These are phyloP conservation scores for Myxozyma kluyveri DNA, from an alignment of 805 yeast species.

Conservation along the genomic window DNA sequence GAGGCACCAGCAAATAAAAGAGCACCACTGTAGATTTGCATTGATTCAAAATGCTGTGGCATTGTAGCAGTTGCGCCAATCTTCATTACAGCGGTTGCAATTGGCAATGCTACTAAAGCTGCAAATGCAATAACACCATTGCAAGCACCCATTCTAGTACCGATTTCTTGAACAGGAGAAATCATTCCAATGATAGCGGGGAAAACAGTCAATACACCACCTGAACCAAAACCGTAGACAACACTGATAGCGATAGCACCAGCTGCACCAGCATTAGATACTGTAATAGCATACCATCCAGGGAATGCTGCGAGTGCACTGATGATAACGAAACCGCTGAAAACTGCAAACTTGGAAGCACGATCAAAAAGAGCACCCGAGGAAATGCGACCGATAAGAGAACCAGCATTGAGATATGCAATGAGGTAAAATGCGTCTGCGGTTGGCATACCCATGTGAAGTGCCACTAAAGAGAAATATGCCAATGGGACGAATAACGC, in stretches of 20 bases:
- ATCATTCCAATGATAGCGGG: constrained; percentile 36
- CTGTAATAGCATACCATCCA: constrained; percentile 16
- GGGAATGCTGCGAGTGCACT: constrained; percentile 36
- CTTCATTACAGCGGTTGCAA: constrained; percentile 34
- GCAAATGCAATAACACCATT: constrained; percentile 56
- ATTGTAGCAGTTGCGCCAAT: not conserved
- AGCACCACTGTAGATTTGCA: constrained; percentile 26
- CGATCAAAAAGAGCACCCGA: constrained; percentile 49
- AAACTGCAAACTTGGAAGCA: constrained; percentile 45
- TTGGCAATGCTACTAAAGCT: constrained; percentile 34
- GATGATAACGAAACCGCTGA: constrained; percentile 35
- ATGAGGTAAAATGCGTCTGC: constrained; percentile 34
- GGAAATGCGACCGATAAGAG: constrained; percentile 50
- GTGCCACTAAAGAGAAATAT: constrained; percentile 36
- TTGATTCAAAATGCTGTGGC: constrained; percentile 11
- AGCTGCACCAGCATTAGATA: not conserved
- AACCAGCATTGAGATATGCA: constrained; percentile 39
- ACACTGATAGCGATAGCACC: constrained; percentile 36
- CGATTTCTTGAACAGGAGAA: constrained; percentile 34
- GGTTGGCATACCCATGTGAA: constrained; percentile 26
- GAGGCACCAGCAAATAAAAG: constrained; percentile 15
- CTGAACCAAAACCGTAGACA: constrained; percentile 38
- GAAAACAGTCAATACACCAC: constrained; percentile 38
- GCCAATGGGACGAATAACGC: constrained; percentile 38
- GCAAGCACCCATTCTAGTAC: constrained; percentile 57